Evolutionary conservation across 2,329 filamentous ascomycete species (phyloP).

Genomic region (Pseudocercospora ulei): DNA sequence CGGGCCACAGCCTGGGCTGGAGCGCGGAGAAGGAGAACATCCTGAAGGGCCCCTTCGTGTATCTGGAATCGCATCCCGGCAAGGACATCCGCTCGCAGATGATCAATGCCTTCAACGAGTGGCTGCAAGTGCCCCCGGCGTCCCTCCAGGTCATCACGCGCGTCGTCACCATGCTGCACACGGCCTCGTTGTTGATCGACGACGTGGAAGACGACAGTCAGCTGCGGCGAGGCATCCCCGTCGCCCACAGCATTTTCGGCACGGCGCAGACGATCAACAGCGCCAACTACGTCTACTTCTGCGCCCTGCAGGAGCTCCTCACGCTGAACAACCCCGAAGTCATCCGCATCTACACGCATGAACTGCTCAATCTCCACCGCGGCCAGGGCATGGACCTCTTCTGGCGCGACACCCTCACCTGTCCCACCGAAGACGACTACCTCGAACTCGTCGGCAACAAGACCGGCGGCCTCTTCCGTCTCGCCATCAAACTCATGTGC

Average conservation of each 20-base stretch:
- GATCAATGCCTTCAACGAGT: constrained; percentile 70
- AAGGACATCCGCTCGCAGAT: constrained; percentile 76
- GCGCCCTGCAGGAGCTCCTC: constrained; percentile 63
- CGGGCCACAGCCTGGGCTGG: constrained; percentile 48
- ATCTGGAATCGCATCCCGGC: constrained; percentile 66
- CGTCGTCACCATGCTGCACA: constrained; percentile 77
- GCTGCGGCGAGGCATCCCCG: constrained; percentile 67
- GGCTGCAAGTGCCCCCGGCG: constrained; percentile 62
- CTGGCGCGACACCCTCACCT: constrained; percentile 77
- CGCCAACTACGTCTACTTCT: constrained; percentile 82
- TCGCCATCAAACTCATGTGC: constrained; percentile 82
- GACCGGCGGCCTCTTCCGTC: constrained; percentile 74
- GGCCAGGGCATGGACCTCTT: constrained; percentile 88
- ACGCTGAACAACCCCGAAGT: constrained; percentile 58
- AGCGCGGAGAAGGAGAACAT: constrained; percentile 65
- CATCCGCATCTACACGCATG: constrained; percentile 66
- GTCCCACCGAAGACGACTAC: constrained; percentile 78
- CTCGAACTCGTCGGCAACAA: constrained; percentile 92
- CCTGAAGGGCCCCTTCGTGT: constrained; percentile 68
- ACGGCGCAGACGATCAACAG: constrained; percentile 82
- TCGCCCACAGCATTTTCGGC: constrained; percentile 76
- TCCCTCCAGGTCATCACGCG: constrained; percentile 65
- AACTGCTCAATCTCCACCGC: constrained; percentile 72
- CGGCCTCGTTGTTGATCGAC: constrained; percentile 72
- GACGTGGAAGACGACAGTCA: constrained; percentile 76